These are phyloP conservation scores for Lasiodiplodia gonubiensis DNA, from an alignment of 2,329 filamentous ascomycete genomes.

Conservation along the genomic window DNA sequence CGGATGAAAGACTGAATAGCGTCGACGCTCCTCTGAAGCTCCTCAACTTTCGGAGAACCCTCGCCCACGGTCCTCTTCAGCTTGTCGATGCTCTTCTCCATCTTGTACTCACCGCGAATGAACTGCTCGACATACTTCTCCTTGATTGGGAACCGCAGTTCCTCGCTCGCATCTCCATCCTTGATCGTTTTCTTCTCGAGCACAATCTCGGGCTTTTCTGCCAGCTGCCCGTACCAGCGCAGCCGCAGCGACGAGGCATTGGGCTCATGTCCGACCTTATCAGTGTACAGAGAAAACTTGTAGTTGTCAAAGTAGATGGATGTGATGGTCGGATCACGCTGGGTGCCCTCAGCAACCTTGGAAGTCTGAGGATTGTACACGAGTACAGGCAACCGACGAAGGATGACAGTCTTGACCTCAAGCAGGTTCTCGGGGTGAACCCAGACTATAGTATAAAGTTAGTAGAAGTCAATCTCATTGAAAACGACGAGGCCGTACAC, in stretches of 20 bases:
- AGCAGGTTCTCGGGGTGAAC: conserved; percentile 93
- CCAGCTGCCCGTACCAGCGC: conserved; percentile 89
- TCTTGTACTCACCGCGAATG: conserved; percentile 83
- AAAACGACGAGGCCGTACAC: conserved; percentile 60
- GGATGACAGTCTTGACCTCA: conserved; percentile 94
- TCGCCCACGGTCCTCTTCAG: conserved; percentile 77
- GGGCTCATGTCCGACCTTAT: conserved; percentile 77
- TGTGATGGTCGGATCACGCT: conserved; percentile 85
- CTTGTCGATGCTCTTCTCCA: conserved; percentile 89
- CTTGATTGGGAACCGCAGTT: conserved; percentile 84
- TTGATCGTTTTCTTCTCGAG: conserved; percentile 89
- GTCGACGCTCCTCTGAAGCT: conserved; percentile 73
- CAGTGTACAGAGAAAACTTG: conserved; percentile 82
- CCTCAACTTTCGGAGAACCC: conserved; percentile 68
- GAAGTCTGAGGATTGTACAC: conserved; percentile 89
- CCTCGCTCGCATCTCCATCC: conserved; percentile 76
- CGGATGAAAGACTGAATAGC: conserved; percentile 82
- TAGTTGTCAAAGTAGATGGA: conserved; percentile 95
- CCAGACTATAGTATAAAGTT: conserved; percentile 69
- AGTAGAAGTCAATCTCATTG: conserved; percentile 33
- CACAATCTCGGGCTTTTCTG: conserved; percentile 76
- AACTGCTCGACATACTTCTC: conserved; percentile 92
- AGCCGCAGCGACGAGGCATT: conserved; percentile 84
- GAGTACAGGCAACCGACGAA: conserved; percentile 86
- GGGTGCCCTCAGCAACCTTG: conserved; percentile 78